phyloP scores from a whole-genome alignment of 2,329 filamentous ascomycete species.

The Pseudogymnoascus sp. region DNA sequence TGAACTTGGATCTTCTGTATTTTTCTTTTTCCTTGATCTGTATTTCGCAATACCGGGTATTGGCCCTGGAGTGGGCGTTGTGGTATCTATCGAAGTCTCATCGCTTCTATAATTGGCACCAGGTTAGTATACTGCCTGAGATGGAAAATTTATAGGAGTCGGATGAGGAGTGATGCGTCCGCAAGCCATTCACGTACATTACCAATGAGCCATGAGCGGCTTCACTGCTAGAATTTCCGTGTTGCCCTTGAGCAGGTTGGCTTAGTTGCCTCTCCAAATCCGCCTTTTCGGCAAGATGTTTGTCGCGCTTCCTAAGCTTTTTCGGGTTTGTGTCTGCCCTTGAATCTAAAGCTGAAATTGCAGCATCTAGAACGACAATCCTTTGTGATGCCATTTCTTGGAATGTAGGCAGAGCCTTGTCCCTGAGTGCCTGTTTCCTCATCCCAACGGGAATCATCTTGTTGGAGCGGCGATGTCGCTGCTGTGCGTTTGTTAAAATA shows the following conservation, averaged over 20 bases:
- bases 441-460: slow-evolving; percentile 3
- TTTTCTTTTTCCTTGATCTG: neutral
- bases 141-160: neutral
- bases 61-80: neutral
- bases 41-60: neutral
- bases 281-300: slow-evolving; percentile 1
- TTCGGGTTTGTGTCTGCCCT: neutral
- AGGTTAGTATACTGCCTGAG: neutral
- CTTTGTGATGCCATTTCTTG: neutral
- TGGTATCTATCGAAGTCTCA: neutral
- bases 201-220: neutral
- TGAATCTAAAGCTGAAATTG: neutral
- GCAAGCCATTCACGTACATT: neutral
- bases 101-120: neutral
- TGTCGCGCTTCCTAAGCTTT: neutral
- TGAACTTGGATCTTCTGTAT: neutral
- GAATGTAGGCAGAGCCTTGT: neutral
- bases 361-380: neutral
- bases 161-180: neutral
- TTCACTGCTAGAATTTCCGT: neutral
- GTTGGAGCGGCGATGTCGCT: neutral
- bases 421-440: neutral
- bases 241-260: neutral
- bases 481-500: neutral
- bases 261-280: neutral